Percentiles rank a stretch among this genome's conserved stretches.
phyloP scores from a whole-genome alignment of 306 rosid genomes.

The Prunus persica region DNA sequence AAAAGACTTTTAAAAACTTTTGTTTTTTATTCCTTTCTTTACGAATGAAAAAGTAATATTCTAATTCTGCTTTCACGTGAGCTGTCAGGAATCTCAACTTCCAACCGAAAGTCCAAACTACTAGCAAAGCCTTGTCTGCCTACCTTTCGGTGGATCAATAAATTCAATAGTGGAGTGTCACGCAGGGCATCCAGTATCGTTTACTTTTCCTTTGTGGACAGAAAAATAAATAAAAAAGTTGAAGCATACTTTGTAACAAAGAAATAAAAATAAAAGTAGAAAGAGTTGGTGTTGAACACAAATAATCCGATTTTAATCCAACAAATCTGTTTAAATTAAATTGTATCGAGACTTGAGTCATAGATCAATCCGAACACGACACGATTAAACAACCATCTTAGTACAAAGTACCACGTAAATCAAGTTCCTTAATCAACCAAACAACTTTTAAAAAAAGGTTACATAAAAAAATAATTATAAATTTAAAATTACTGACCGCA shows the following conservation, averaged over 20 bases:
- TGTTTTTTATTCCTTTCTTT: background rate
- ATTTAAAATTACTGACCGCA: slow-evolving; percentile 58
- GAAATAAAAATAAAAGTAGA: background rate
- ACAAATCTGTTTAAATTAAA: background rate
- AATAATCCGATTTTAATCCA: background rate
- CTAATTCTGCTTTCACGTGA: background rate
- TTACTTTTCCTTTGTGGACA: background rate
- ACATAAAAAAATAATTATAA: background rate
- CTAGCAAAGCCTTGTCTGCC: background rate
- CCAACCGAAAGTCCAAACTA: slow-evolving; percentile 16
- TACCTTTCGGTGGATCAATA: background rate
- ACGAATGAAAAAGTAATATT: background rate
- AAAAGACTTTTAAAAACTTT: background rate
- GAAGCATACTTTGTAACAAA: too few relatives aligned
- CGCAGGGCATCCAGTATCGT: background rate
- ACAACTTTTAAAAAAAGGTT: background rate
- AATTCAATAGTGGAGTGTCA: background rate
- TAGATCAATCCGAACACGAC: background rate
- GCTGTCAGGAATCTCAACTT: slow-evolving; percentile 1
- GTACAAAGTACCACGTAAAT: background rate
- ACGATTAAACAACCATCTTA: background rate
- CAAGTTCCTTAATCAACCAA: background rate
- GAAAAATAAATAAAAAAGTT: too few relatives aligned
- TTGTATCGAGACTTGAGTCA: background rate
- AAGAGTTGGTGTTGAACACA: background rate